These are phyloP conservation scores for Penicillium daleae DNA, from an alignment of 495 filamentous ascomycete species.

Conservation along the genomic window DNA sequence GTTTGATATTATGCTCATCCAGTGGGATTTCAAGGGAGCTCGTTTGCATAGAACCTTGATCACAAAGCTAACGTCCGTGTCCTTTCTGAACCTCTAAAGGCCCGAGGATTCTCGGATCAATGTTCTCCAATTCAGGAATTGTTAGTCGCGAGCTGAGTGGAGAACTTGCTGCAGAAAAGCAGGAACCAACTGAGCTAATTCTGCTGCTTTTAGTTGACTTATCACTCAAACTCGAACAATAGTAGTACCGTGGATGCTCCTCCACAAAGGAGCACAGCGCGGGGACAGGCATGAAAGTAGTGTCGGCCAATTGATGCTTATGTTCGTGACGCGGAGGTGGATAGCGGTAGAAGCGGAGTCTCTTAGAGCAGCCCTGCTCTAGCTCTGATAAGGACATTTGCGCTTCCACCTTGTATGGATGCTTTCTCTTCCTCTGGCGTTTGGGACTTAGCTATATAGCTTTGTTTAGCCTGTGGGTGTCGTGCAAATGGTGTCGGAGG, in stretches of 20 bases:
- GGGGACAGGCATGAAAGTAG: constrained; percentile 14
- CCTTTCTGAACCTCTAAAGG: constrained; percentile 6
- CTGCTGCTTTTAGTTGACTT: constrained; percentile 16
- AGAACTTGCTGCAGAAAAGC: constrained; percentile 15
- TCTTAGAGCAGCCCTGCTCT: constrained; percentile 10
- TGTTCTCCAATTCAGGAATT: constrained; percentile 21
- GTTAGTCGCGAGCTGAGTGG: constrained; percentile 16
- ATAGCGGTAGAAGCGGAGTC: constrained; percentile 21
- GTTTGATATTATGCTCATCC: constrained; percentile 10
- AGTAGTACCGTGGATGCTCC: constrained; percentile 18
- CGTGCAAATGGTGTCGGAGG: constrained; percentile 26
- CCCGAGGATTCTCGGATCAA: constrained; percentile 22
- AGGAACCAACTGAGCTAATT: constrained; percentile 16
- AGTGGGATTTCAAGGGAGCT: constrained; percentile 1
- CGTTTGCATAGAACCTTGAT: constrained; percentile 8
- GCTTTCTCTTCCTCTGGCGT: constrained; percentile 22
- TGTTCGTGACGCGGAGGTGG: constrained; percentile 17
- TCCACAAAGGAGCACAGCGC: constrained; percentile 11
- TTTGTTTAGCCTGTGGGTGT: constrained; percentile 21
- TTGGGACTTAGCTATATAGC: constrained; percentile 25
- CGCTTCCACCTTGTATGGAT: constrained; percentile 15
- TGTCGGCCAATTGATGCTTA: constrained; percentile 11
- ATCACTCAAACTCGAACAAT: constrained; percentile 3
- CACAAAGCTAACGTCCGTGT: constrained; percentile 1
- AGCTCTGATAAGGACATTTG: neutral